A percentile compares a stretch with the other conserved stretches of the same genome.
Conservation (phyloP, 768 basidiomycete species). For the Multifurca ochricompacta region DNA sequence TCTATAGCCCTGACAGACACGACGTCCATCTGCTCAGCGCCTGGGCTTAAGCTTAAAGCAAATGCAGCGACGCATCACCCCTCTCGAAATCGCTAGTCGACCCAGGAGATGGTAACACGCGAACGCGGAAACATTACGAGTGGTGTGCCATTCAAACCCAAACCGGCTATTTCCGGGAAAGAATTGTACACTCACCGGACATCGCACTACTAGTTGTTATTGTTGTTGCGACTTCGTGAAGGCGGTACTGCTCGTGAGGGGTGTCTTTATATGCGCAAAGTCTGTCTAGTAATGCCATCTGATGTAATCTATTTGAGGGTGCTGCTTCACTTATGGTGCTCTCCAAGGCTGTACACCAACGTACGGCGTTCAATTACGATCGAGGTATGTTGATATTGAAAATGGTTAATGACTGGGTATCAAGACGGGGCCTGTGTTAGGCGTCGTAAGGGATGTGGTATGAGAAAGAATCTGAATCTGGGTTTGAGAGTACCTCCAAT, state of each 20-base stretch:
- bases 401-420: no score
- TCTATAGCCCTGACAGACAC: constrained; percentile 2
- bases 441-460: neutral
- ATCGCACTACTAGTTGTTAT: neutral
- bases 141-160: neutral
- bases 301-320: neutral
- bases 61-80: neutral
- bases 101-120: no score
- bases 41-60: neutral
- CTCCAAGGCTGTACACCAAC: neutral
- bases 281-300: neutral
- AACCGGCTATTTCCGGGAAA: constrained; percentile 1
- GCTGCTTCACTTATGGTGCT: neutral
- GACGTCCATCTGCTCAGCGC: constrained; percentile 5
- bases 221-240: neutral
- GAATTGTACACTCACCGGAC: neutral
- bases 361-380: neutral
- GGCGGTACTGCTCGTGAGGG: neutral
- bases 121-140: neutral
- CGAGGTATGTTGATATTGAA: no score
- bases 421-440: no score
- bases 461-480: no score
- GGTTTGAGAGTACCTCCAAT: neutral
- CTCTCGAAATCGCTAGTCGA: neutral
- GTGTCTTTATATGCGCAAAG: neutral